Conservation (phyloP, 2,329 filamentous ascomycete species). For the Colletotrichum shisoi region DNA sequence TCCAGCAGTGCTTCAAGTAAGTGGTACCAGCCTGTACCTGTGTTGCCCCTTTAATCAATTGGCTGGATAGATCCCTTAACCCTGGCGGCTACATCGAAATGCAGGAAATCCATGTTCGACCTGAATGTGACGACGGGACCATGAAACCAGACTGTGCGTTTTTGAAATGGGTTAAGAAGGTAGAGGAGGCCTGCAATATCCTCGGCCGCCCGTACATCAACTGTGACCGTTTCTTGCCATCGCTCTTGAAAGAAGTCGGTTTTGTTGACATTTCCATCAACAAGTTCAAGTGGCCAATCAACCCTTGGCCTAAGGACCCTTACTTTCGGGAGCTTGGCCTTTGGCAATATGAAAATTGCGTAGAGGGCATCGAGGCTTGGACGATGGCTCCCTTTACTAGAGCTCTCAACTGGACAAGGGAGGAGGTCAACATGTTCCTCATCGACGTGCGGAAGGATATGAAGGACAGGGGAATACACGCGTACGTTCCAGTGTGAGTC, state of each 20-base stretch:
- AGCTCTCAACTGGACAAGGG: constrained; percentile 41
- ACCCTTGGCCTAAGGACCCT: constrained; percentile 60
- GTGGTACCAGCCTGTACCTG: not conserved
- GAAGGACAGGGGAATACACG: constrained; percentile 43
- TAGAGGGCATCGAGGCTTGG: constrained; percentile 43
- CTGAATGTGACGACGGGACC: constrained; percentile 54
- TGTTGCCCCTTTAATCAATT: not conserved
- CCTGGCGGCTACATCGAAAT: constrained; percentile 57
- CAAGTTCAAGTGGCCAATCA: constrained; percentile 59
- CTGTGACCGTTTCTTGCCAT: constrained; percentile 44
- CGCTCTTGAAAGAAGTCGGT: constrained; percentile 58
- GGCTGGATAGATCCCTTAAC: constrained; percentile 41
- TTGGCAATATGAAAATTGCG: constrained; percentile 38
- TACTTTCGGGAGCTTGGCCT: constrained; percentile 58
- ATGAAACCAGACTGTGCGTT: constrained; percentile 41
- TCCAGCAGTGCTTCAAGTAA: constrained; percentile 53
- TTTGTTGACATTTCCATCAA: constrained; percentile 61
- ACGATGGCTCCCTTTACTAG: constrained; percentile 46
- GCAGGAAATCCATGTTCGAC: constrained; percentile 52
- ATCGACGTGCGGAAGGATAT: constrained; percentile 43
- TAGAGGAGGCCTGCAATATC: constrained; percentile 46
- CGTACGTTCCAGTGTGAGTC: constrained; percentile 43
- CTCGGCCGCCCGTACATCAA: constrained; percentile 50
- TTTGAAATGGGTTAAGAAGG: constrained; percentile 46
- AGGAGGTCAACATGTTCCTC: constrained; percentile 43